Evolutionary conservation across 2,329 filamentous ascomycete species (phyloP).

Genomic region (Botrytis medusae): DNA sequence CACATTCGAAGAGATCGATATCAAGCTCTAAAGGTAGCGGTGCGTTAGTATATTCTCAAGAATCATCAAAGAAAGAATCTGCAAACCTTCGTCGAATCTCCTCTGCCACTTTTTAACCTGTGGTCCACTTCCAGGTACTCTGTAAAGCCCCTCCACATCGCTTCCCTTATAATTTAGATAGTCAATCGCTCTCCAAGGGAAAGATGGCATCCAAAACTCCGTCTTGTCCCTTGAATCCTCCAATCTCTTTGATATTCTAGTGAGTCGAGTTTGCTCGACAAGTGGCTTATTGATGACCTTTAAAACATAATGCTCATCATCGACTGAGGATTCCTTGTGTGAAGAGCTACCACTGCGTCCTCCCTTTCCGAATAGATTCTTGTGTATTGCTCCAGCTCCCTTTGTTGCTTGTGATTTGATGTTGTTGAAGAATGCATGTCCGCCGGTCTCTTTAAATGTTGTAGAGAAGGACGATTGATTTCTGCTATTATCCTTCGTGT

Average conservation of each 20-base stretch:
- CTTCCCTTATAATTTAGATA: constrained; percentile 94
- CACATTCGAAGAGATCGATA: constrained; percentile 84
- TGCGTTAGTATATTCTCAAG: constrained; percentile 26
- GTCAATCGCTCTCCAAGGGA: constrained; percentile 94
- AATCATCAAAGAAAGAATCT: background rate
- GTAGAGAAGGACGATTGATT: constrained; percentile 44
- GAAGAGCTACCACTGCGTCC: constrained; percentile 67
- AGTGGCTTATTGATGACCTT: constrained; percentile 84
- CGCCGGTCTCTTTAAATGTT: constrained; percentile 59
- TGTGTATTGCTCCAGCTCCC: constrained; percentile 78
- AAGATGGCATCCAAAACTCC: constrained; percentile 97
- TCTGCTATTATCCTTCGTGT: constrained; percentile 24
- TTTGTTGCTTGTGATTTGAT: constrained; percentile 70
- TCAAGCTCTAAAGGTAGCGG: constrained; percentile 64
- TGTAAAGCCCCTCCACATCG: constrained; percentile 90
- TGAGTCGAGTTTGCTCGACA: constrained; percentile 84
- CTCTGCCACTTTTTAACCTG: constrained; percentile 94
- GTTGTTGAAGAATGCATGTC: constrained; percentile 67
- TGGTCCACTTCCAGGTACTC: constrained; percentile 84
- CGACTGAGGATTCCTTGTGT: constrained; percentile 64
- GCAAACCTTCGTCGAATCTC: constrained; percentile 78
- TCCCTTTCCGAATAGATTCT: constrained; percentile 79
- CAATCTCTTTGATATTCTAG: constrained; percentile 84
- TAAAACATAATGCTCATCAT: constrained; percentile 80
- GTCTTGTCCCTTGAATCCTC: constrained; percentile 92